A percentile compares a stretch with the other conserved stretches of the same genome.
These are phyloP conservation scores for Populus hybrid DNA, from an alignment of 441 rosid genomes.

Conservation along the genomic window DNA sequence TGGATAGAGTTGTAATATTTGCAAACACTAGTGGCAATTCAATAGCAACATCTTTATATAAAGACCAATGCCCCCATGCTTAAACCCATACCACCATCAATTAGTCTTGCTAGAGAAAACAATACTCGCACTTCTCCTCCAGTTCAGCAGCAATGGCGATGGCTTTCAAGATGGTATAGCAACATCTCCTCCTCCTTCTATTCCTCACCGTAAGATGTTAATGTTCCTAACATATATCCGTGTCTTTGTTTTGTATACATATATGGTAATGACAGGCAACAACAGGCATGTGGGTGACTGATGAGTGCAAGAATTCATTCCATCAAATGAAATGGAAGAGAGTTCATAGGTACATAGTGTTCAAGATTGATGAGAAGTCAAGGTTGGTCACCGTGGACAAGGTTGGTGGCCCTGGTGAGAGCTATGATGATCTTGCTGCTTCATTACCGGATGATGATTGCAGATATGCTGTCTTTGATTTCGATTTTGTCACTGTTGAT, in stretches of 20 bases:
- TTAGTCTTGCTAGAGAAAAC: background rate
- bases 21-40: constrained; percentile 23
- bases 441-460: constrained; percentile 79
- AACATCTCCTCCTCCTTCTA: background rate
- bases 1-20: constrained; percentile 31
- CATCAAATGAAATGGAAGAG: constrained; percentile 94
- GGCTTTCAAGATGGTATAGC: constrained; percentile 91
- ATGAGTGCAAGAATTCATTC: constrained; percentile 83
- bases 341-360: constrained; percentile 73
- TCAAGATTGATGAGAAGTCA: constrained; percentile 86
- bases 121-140: background rate
- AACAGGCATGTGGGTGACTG: constrained; percentile 81
- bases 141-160: constrained; percentile 66
- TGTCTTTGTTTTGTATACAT: background rate
- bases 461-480: constrained; percentile 85
- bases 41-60: constrained; percentile 24
- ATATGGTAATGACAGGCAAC: constrained; percentile 43
- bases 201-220: background rate
- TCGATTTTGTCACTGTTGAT: constrained; percentile 83
- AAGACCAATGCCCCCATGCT: background rate
- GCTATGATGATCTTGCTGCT: constrained; percentile 65
- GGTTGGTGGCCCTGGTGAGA: constrained; percentile 72
- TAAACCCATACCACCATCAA: background rate
- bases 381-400: constrained; percentile 69
- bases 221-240: background rate